Percentiles rank a stretch among this genome's conserved stretches.
These are phyloP conservation scores for Neotropicomus parvogracilis DNA, from an alignment of 1,284 basidiomycete genomes.

Conservation along the genomic window DNA sequence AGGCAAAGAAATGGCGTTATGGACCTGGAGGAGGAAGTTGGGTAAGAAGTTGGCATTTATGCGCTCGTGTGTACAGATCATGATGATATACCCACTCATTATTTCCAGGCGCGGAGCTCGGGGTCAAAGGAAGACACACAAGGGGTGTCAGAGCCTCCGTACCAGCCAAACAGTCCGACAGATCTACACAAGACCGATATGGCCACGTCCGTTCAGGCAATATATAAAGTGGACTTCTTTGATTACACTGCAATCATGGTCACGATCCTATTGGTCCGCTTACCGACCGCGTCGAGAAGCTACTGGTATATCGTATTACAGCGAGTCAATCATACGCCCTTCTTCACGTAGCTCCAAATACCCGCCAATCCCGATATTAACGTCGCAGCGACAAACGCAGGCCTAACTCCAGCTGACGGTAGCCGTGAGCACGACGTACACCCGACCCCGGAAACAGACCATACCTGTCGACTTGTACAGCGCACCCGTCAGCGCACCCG, in stretches of 20 bases:
- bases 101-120: constrained; percentile 41
- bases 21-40: constrained; percentile 29
- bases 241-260: constrained; percentile 30
- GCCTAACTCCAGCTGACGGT: constrained; percentile 79
- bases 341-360: constrained; percentile 90
- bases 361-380: constrained; percentile 88
- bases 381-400: constrained; percentile 84
- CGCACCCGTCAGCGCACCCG: constrained; percentile 88
- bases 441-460: constrained; percentile 32
- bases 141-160: constrained; percentile 40
- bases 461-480: constrained; percentile 93
- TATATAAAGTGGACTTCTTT: constrained; percentile 32
- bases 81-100: constrained; percentile 40
- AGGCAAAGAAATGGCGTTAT: constrained; percentile 23
- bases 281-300: constrained; percentile 23
- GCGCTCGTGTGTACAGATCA: constrained; percentile 36
- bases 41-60: constrained; percentile 38
- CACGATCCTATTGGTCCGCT: constrained; percentile 41
- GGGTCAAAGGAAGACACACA: constrained; percentile 43
- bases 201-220: constrained; percentile 40
- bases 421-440: constrained; percentile 36
- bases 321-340: constrained; percentile 53
- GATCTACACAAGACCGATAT: constrained; percentile 45
- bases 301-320: constrained; percentile 49
- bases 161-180: constrained; percentile 46